Evolutionary conservation across 2,329 filamentous ascomycete genomes (phyloP).

Genomic region (Orbilia blumenaviensis): DNA sequence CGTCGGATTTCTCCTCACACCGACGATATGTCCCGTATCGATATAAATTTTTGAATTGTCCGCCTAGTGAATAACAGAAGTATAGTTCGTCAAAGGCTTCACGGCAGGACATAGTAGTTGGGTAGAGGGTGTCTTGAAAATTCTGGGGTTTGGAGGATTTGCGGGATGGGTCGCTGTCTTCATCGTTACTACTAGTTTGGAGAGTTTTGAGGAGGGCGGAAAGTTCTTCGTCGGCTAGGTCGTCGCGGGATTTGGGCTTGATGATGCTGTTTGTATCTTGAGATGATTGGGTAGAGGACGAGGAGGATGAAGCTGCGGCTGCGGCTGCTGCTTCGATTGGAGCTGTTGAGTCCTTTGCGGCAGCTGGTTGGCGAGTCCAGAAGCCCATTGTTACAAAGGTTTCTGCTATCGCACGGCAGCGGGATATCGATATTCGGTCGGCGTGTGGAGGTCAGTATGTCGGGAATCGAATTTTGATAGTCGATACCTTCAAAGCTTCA

Average conservation of each 20-base stretch:
- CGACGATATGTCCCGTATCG: slow-evolving; percentile 79
- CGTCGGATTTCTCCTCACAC: slow-evolving; percentile 86
- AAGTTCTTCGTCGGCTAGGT: slow-evolving; percentile 56
- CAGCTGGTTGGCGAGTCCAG: slow-evolving; percentile 45
- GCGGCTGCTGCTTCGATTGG: slow-evolving; percentile 32
- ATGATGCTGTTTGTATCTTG: neutral
- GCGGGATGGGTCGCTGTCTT: slow-evolving; percentile 8
- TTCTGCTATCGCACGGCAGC: neutral
- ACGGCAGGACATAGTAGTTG: slow-evolving; percentile 85
- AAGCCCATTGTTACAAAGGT: slow-evolving; percentile 31
- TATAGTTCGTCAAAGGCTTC: slow-evolving; percentile 91
- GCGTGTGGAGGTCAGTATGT: neutral
- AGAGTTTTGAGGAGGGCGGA: slow-evolving; percentile 55
- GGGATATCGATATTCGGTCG: neutral
- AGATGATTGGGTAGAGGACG: neutral
- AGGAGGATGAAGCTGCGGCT: neutral
- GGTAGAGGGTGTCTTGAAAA: slow-evolving; percentile 76
- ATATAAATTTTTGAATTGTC: slow-evolving; percentile 82
- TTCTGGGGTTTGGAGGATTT: slow-evolving; percentile 55
- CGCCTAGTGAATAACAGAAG: slow-evolving; percentile 90
- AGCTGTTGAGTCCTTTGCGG: slow-evolving; percentile 32
- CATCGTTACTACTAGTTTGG: too few species aligned
- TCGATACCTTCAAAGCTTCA: too few species aligned
- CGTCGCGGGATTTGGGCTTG: slow-evolving; percentile 54
- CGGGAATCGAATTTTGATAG: neutral